These are phyloP conservation scores for Aspergillus puulaauensis DNA, from an alignment of 2,329 filamentous ascomycete species.

Conservation along the genomic window DNA sequence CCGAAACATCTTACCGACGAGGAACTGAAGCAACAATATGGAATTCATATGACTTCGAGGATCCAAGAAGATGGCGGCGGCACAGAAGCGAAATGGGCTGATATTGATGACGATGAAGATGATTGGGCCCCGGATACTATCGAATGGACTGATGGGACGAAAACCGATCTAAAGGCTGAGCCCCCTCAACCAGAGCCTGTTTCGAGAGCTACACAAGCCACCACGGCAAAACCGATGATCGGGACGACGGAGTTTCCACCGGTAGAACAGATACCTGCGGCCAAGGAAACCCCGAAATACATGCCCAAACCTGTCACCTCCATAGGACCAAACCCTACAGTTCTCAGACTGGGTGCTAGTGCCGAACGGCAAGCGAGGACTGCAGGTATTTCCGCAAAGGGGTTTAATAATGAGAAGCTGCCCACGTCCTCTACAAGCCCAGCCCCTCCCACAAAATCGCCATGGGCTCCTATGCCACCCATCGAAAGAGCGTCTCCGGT, in stretches of 20 bases:
- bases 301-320: conserved; percentile 41
- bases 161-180: conserved; percentile 52
- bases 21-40: conserved; percentile 67
- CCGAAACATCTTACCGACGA: conserved; percentile 67
- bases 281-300: conserved; percentile 28
- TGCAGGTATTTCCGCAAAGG: conserved; percentile 47
- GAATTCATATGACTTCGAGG: conserved; percentile 66
- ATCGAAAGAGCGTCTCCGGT: conserved; percentile 76
- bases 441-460: conserved; percentile 74
- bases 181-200: conserved; percentile 39
- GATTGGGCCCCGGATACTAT: conserved; percentile 68
- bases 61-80: conserved; percentile 61
- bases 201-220: conserved; percentile 15
- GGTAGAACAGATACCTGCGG: conserved; percentile 22
- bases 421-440: conserved; percentile 47
- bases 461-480: conserved; percentile 84
- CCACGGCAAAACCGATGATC: conserved; percentile 12
- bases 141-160: conserved; percentile 69
- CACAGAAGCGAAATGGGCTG: conserved; percentile 67
- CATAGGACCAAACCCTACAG: conserved; percentile 51
- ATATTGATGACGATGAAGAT: conserved; percentile 69
- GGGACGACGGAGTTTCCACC: conserved; percentile 23
- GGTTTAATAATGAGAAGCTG: conserved; percentile 53
- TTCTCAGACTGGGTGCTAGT: conserved; percentile 49
- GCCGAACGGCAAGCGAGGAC: conserved; percentile 47